phyloP scores from a whole-genome alignment of 306 rosid species.

The Senna siamea region DNA sequence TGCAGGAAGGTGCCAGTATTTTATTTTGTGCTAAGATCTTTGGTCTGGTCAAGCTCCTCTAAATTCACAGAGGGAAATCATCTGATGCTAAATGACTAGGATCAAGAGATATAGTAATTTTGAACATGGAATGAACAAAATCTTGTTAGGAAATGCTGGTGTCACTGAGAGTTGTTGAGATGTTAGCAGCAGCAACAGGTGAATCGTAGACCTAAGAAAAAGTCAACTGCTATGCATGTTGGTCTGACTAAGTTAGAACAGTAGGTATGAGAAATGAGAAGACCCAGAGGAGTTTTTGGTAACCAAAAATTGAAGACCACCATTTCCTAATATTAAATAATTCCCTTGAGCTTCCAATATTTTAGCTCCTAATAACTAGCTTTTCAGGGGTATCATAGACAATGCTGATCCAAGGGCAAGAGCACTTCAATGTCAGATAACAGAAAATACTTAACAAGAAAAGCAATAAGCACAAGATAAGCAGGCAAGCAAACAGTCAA shows the following conservation, averaged over 20 bases:
- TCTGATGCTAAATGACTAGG: not conserved
- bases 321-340: no score
- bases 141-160: no score
- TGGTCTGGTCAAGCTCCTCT: not conserved
- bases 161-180: not conserved
- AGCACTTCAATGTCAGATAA: not conserved
- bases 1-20: not conserved
- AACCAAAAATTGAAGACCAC: no score
- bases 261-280: not conserved
- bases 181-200: not conserved
- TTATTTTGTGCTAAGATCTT: not conserved
- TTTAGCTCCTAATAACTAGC: constrained; percentile 3
- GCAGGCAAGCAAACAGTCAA: constrained; percentile 29
- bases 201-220: not conserved
- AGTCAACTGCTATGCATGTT: not conserved
- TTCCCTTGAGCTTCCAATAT: not conserved
- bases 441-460: not conserved
- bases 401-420: constrained; percentile 24
- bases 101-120: constrained; percentile 3
- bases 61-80: not conserved
- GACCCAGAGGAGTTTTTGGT: no score
- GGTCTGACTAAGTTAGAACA: constrained; percentile 18
- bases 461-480: constrained; percentile 7
- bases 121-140: not conserved
- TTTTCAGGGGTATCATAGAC: not conserved